Conservation (phyloP, 768 basidiomycete genomes). For the Tylopilus intermedius region DNA sequence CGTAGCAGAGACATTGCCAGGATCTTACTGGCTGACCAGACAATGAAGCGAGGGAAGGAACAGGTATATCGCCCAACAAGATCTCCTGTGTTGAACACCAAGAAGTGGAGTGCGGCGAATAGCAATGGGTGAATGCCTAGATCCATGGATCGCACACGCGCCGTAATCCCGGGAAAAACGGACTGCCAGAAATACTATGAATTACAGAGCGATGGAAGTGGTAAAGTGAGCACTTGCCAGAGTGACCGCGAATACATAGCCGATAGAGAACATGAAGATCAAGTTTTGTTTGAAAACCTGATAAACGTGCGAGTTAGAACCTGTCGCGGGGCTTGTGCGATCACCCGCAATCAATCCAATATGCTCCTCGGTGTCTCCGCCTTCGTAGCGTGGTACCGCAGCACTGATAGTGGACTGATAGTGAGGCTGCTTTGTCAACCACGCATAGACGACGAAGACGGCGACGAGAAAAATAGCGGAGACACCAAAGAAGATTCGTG, state of each 20-base stretch:
- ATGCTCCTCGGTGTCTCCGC: conserved; percentile 23
- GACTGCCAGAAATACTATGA: conserved; percentile 43
- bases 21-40: conserved; percentile 67
- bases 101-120: conserved; percentile 74
- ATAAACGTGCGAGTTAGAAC: conserved; percentile 41
- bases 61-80: conserved; percentile 66
- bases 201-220: background rate
- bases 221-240: conserved; percentile 46
- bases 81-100: conserved; percentile 71
- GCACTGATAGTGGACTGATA: conserved; percentile 54
- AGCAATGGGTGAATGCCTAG: conserved; percentile 70
- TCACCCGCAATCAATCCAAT: conserved; percentile 34
- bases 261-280: conserved; percentile 65
- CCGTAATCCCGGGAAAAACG: conserved; percentile 83
- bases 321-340: conserved; percentile 19
- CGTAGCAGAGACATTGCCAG: conserved; percentile 61
- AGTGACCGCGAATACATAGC: conserved; percentile 74
- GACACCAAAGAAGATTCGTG: conserved; percentile 67
- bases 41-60: conserved; percentile 55
- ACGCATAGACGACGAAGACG: conserved; percentile 49
- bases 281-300: conserved; percentile 61
- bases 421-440: conserved; percentile 53
- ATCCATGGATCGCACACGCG: conserved; percentile 65
- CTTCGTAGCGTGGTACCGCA: conserved; percentile 37
- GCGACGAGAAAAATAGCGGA: conserved; percentile 61